Percentiles rank a stretch among this genome's conserved stretches.
Evolutionary conservation across 2,329 filamentous ascomycete genomes (phyloP).

Genomic region (Madurella fahalii): DNA sequence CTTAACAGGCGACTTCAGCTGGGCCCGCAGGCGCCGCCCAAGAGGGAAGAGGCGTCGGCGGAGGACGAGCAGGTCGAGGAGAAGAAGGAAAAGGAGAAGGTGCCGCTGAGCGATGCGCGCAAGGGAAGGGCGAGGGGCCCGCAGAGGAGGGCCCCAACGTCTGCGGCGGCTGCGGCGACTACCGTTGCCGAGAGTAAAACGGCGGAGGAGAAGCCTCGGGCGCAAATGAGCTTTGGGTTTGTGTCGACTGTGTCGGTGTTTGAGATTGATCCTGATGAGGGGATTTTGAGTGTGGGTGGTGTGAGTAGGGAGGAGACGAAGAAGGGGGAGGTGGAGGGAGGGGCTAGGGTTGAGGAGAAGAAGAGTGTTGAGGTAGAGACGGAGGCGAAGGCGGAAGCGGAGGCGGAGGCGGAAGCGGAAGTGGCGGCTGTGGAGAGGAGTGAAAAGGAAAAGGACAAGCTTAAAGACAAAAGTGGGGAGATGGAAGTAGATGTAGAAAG

Average conservation of each 20-base stretch:
- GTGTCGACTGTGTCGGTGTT: conserved; percentile 46
- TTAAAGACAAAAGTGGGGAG: conserved; percentile 9
- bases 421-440: background rate
- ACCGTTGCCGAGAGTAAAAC: background rate
- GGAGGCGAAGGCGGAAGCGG: background rate
- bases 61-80: conserved; percentile 53
- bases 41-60: conserved; percentile 61
- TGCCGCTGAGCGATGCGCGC: conserved; percentile 79
- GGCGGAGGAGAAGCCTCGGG: conserved; percentile 29
- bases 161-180: conserved; percentile 28
- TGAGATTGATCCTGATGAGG: conserved; percentile 49
- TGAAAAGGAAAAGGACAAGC: conserved; percentile 1
- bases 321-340: conserved; percentile 7
- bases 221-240: conserved; percentile 40
- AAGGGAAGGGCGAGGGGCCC: conserved; percentile 89
- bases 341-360: background rate
- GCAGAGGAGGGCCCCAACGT: conserved; percentile 46
- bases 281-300: conserved; percentile 37
- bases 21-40: conserved; percentile 72
- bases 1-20: conserved; percentile 84
- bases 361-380: background rate
- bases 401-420: background rate
- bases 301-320: conserved; percentile 21
- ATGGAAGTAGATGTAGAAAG: background rate
- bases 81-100: conserved; percentile 57